Percentiles rank a stretch among this genome's conserved stretches.
Evolutionary conservation across 176 grass and related monocot species (phyloP).

Genomic region (Pontederia paniculata): DNA sequence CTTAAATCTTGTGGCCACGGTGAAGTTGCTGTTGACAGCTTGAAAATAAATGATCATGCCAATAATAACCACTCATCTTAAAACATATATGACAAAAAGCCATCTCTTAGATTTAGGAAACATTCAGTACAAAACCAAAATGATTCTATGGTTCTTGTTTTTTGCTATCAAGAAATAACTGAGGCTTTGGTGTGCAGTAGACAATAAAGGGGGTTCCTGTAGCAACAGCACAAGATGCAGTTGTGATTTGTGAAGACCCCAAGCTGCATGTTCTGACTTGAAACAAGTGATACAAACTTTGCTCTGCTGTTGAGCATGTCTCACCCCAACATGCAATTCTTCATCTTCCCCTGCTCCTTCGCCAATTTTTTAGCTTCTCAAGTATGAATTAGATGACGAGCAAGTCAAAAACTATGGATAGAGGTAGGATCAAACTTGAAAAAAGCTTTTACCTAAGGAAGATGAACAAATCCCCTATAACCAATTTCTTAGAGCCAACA

Average conservation of each 20-base stretch:
- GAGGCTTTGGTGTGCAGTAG: conserved; percentile 91
- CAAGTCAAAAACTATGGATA: background rate
- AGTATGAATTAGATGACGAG: conserved; percentile 1
- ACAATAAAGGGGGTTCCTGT: conserved; percentile 79
- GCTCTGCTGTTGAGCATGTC: conserved; percentile 68
- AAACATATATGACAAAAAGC: background rate
- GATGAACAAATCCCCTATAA: conserved; percentile 84
- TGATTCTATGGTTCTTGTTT: too few relatives aligned
- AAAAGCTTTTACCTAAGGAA: conserved; percentile 61
- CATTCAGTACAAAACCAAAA: too few relatives aligned
- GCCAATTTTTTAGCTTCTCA: conserved; percentile 13
- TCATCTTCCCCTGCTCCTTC: conserved; percentile 56
- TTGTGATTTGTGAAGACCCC: conserved; percentile 85
- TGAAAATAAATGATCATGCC: conserved; percentile 42
- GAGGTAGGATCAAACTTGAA: conserved; percentile 3
- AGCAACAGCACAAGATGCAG: conserved; percentile 70
- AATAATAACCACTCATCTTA: background rate
- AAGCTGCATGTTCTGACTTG: conserved; percentile 88
- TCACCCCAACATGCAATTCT: conserved; percentile 71
- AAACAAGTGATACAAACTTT: conserved; percentile 74
- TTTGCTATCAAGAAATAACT: background rate
- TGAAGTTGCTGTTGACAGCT: conserved; percentile 54
- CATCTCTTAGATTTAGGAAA: too few relatives aligned
- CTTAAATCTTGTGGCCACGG: conserved; percentile 75
- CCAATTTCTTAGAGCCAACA: conserved; percentile 88